Base-by-base conservation (phyloP, 805 yeast species). In the Zygotorulaspora sp. region DNA sequence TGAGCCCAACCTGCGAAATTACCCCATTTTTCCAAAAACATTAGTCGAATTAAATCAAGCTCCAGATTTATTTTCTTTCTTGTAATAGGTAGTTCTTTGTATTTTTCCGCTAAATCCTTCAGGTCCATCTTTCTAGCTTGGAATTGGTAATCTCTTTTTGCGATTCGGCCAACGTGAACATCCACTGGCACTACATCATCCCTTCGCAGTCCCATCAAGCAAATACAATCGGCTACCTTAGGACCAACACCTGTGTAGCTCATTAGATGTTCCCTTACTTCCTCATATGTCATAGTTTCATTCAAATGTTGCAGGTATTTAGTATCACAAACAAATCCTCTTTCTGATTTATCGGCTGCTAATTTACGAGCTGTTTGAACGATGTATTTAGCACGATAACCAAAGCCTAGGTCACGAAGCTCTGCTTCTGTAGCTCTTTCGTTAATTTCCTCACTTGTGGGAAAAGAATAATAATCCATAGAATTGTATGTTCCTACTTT, bases 1-100 rank as follows among this genome's bases (percentile, higher is more conserved):
- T 90, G 98, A 0, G 97, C 97, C 98, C 98, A 92, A 0, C 98
- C 98, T 2, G 98, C 97, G 57, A 83, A 83, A 1, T 74, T 75
- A 0, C 96, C 97, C 90, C 96, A 92, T 30, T 79, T 63, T 0
- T 70, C 68, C 30, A 72, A 68, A 57, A 90, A 80, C 55, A 71
- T 75, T 6, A 55, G 52, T 30, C 87, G 69, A 5, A 87, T 81
- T 15, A 70, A 67, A 26, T 66, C 72, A 8, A 62, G 36, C 32
- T 62, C 64, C 6, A 49, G 37, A 32, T 59, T 59, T 12, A 48
- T 58, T 53, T 50, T 68, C 61, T 30, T 58, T 19, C 50, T 55
- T 1, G 61, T 56, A 5, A 55, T 42, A 4, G 62, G 63, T 17
- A 52, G 28, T 1, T 40, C 36, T 6, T 30, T 36, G 38, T 56